These are phyloP conservation scores for Irineochytrium annulatum DNA, from an alignment of 192 early-diverging fungal genomes.

Conservation along the genomic window DNA sequence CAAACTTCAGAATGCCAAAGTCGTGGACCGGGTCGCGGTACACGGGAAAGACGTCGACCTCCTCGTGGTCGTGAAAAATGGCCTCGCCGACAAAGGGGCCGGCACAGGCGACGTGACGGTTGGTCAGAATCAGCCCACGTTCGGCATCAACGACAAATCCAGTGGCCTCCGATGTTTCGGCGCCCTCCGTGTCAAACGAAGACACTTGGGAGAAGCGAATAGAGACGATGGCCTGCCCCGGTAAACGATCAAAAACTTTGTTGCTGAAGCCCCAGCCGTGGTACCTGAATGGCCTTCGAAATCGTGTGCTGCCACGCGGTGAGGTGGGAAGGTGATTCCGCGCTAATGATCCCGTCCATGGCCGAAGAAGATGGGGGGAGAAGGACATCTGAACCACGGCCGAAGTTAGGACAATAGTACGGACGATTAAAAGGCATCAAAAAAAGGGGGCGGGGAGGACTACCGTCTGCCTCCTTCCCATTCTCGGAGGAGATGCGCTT, in stretches of 20 bases:
- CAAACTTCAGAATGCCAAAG: slow-evolving; percentile 74
- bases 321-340: too few relatives aligned
- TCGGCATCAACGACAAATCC: slow-evolving; percentile 79
- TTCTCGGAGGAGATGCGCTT: too few relatives aligned
- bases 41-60: slow-evolving; percentile 67
- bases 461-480: too few relatives aligned
- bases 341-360: too few relatives aligned
- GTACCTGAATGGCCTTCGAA: slow-evolving; percentile 61
- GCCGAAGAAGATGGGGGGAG: too few relatives aligned
- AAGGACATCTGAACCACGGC: too few relatives aligned
- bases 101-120: slow-evolving; percentile 66
- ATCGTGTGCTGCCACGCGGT: slow-evolving; percentile 69
- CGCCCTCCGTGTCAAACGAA: slow-evolving; percentile 75
- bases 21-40: slow-evolving; percentile 71
- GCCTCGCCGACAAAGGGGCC: slow-evolving; percentile 84
- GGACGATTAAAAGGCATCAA: too few relatives aligned
- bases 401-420: too few relatives aligned
- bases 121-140: slow-evolving; percentile 66
- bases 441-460: too few relatives aligned
- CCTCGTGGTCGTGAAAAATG: slow-evolving; percentile 75
- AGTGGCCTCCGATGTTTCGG: slow-evolving; percentile 70
- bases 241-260: too few relatives aligned
- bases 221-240: slow-evolving; percentile 72
- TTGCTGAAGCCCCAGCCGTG: too few relatives aligned
- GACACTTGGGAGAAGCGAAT: slow-evolving; percentile 71